phyloP scores from a whole-genome alignment of 495 filamentous ascomycete species.

The Penicillium argentinense region DNA sequence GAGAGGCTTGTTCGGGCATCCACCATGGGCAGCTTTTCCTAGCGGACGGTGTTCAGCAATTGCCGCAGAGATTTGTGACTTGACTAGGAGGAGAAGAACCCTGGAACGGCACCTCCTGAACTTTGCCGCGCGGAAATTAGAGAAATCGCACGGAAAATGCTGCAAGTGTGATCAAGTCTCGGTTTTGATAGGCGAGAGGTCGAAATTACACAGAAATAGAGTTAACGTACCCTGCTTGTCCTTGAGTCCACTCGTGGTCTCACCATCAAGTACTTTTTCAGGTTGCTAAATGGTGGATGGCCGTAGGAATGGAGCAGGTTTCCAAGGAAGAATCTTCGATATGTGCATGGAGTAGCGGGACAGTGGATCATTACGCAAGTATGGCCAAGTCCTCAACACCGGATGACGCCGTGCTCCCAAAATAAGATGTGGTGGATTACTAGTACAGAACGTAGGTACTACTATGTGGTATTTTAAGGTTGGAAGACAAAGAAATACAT shows the following conservation, averaged over 20 bases:
- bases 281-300: no score
- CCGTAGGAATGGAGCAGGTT: background rate
- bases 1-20: no score
- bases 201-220: conserved; percentile 26
- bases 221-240: conserved; percentile 26
- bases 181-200: background rate
- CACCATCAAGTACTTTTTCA: no score
- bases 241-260: conserved; percentile 11
- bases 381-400: conserved; percentile 1
- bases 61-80: no score
- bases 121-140: conserved; percentile 17
- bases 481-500: no score
- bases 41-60: no score
- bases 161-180: background rate
- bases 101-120: no score
- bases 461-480: no score
- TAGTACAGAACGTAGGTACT: no score
- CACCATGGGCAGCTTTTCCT: no score
- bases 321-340: conserved; percentile 8
- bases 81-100: background rate
- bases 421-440: background rate
- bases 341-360: conserved; percentile 9
- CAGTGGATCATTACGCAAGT: no score
- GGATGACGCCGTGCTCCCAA: conserved; percentile 1
- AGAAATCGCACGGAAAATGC: conserved; percentile 1